These are phyloP conservation scores for Gastrolobium bilobum DNA, from an alignment of 306 rosid genomes.

Conservation along the genomic window DNA sequence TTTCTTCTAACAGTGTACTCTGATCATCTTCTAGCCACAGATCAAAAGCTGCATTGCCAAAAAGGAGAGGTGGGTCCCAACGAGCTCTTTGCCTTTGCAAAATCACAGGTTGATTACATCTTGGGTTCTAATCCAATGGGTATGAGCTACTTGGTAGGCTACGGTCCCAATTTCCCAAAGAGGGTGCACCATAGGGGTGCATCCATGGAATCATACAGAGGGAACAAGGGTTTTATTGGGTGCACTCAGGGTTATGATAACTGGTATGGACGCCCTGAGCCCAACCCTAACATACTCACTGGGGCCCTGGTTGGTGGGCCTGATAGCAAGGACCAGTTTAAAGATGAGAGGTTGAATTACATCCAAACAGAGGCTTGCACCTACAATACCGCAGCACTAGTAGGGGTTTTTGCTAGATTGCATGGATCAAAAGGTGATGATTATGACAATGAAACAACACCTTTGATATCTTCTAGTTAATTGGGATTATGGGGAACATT, in stretches of 20 bases:
- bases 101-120: conserved; percentile 84
- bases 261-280: conserved; percentile 64
- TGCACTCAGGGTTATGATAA: conserved; percentile 80
- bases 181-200: conserved; percentile 93
- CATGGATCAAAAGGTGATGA: conserved; percentile 29
- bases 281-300: conserved; percentile 67
- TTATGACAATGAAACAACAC: not conserved
- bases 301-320: conserved; percentile 96
- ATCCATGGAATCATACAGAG: conserved; percentile 66
- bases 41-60: conserved; percentile 61
- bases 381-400: conserved; percentile 77
- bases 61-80: conserved; percentile 50
- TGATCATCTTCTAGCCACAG: conserved; percentile 58
- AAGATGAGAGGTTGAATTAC: conserved; percentile 71
- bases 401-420: conserved; percentile 79
- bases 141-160: conserved; percentile 76
- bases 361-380: conserved; percentile 89
- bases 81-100: conserved; percentile 62
- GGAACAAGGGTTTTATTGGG: conserved; percentile 70
- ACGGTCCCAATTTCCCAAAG: conserved; percentile 60
- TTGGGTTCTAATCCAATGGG: conserved; percentile 81
- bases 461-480: conserved; percentile 42
- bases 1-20: conserved; percentile 74
- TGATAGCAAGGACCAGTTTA: conserved; percentile 59
- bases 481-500: not conserved